These are phyloP conservation scores for Pseudonectria buxi DNA, from an alignment of 2,329 filamentous ascomycete species.

Conservation along the genomic window DNA sequence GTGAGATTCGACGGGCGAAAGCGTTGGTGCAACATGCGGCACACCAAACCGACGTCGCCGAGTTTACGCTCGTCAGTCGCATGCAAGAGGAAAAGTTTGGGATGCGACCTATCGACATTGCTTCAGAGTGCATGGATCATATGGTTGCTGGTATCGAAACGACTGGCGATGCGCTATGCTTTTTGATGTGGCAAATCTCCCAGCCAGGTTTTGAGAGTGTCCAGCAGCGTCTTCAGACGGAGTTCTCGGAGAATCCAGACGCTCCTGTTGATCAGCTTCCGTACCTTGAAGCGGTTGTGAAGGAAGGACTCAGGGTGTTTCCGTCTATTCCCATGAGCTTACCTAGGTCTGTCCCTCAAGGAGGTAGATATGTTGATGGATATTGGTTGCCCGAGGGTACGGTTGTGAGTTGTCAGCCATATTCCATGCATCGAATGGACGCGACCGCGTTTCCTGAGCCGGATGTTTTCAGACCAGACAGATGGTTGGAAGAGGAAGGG, in stretches of 20 bases:
- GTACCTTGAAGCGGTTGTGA: conserved; percentile 57
- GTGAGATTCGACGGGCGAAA: conserved; percentile 53
- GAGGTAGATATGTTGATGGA: conserved; percentile 49
- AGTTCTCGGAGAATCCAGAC: conserved; percentile 39
- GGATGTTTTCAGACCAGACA: conserved; percentile 69
- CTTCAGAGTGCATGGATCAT: conserved; percentile 64
- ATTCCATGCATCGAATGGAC: conserved; percentile 53
- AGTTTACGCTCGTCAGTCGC: conserved; percentile 53
- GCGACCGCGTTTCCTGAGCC: conserved; percentile 68
- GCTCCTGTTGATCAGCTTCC: conserved; percentile 42
- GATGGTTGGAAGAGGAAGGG: conserved; percentile 71
- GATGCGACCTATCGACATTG: conserved; percentile 48
- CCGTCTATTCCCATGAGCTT: conserved; percentile 61
- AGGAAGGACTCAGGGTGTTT: conserved; percentile 55
- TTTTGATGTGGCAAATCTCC: conserved; percentile 66
- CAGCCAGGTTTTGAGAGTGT: conserved; percentile 45
- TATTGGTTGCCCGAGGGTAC: conserved; percentile 46
- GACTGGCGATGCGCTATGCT: conserved; percentile 62
- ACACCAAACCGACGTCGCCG: conserved; percentile 37
- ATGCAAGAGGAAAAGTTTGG: conserved; percentile 43
- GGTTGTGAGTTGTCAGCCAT: conserved; percentile 55
- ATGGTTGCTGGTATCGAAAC: conserved; percentile 68
- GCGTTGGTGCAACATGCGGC: conserved; percentile 50
- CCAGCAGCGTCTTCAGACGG: conserved; percentile 46
- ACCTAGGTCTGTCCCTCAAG: conserved; percentile 49